Conservation (phyloP, 352 stramenopile genomes). For the Phytophthora meadii region DNA sequence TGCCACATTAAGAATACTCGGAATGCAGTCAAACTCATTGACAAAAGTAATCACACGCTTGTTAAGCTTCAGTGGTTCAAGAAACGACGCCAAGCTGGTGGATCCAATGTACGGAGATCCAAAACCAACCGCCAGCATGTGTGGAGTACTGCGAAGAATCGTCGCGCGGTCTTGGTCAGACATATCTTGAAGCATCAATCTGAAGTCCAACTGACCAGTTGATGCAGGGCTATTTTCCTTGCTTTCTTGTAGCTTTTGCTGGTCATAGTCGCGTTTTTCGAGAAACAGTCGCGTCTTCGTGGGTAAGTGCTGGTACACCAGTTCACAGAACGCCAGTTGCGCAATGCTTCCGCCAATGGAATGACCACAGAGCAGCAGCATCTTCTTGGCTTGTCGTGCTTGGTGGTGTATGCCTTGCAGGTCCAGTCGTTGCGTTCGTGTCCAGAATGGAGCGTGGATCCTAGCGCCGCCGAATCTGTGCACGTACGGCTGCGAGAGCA, state of each 20-base stretch:
- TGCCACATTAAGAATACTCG: conserved; percentile 82
- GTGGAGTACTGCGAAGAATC: conserved; percentile 42
- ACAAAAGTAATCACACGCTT: conserved; percentile 79
- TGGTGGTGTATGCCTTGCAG: conserved; percentile 56
- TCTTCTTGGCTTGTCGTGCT: conserved; percentile 61
- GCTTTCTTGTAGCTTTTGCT: conserved; percentile 42
- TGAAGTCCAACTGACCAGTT: conserved; percentile 29
- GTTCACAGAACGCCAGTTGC: conserved; percentile 76
- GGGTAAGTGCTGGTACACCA: conserved; percentile 77
- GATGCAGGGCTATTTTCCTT: conserved; percentile 9
- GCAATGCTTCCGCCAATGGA: conserved; percentile 87
- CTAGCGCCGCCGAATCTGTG: conserved; percentile 78
- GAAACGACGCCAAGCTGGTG: conserved; percentile 46
- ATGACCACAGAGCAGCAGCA: conserved; percentile 78
- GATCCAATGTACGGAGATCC: conserved; percentile 79
- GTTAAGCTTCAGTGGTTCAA: conserved; percentile 56
- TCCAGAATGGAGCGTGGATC: conserved; percentile 85
- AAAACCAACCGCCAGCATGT: conserved; percentile 80
- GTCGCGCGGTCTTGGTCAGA: conserved; percentile 25
- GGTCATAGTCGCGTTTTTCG: conserved; percentile 69
- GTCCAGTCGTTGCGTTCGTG: conserved; percentile 63
- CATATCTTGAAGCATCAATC: conserved; percentile 34
- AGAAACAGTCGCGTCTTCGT: conserved; percentile 52
- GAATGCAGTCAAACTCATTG: conserved; percentile 90
- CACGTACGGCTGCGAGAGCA: conserved; percentile 66